Conservation (phyloP, 257 asterid genomes). For the Solanum peruvianum region DNA sequence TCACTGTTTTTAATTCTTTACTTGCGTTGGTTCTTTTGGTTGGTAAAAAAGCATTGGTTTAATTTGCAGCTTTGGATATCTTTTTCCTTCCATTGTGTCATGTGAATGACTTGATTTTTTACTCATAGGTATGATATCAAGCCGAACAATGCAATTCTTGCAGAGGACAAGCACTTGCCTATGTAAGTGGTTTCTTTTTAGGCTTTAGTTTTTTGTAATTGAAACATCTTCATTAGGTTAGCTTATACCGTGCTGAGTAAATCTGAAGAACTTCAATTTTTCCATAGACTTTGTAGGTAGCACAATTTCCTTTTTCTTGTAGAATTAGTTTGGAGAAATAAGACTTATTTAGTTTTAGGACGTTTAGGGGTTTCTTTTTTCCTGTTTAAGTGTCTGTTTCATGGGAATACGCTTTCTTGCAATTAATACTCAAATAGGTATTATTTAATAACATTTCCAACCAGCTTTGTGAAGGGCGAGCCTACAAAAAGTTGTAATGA, state of each 20-base stretch:
- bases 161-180: constrained; percentile 89
- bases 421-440: background rate
- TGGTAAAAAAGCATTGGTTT: background rate
- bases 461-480: background rate
- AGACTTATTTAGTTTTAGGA: background rate
- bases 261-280: background rate
- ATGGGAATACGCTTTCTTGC: background rate
- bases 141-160: constrained; percentile 84
- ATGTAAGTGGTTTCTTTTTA: constrained; percentile 38
- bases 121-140: constrained; percentile 49
- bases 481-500: background rate
- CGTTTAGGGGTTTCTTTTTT: background rate
- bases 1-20: background rate
- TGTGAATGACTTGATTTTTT: background rate
- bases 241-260: background rate
- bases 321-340: background rate
- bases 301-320: background rate
- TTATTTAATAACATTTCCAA: background rate
- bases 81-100: background rate
- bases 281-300: background rate
- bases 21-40: background rate
- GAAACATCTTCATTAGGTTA: background rate
- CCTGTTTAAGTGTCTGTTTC: background rate
- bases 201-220: background rate
- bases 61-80: background rate